Evolutionary conservation across 176 grass and related monocot species (phyloP).

Genomic region (Aegilops speltoides): DNA sequence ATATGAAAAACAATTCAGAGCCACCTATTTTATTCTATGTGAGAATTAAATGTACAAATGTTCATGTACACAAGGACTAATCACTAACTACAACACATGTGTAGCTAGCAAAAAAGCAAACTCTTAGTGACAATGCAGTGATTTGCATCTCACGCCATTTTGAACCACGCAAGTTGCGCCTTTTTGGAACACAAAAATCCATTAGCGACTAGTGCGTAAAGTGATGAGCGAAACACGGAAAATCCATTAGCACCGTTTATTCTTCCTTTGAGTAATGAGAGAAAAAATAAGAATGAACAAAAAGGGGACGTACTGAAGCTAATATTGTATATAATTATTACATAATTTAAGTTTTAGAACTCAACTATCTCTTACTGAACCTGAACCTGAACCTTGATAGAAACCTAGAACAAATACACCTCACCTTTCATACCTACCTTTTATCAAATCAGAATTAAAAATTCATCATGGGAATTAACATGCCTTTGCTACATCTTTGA

Average conservation of each 20-base stretch:
- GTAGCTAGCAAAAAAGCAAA: not conserved
- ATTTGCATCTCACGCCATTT: not conserved
- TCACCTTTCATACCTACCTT: not conserved
- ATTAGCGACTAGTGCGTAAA: not conserved
- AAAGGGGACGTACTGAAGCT: not conserved
- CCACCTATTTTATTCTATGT: too few relatives aligned
- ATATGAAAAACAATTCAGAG: too few relatives aligned
- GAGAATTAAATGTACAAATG: not conserved
- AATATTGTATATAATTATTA: not conserved
- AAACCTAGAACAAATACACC: not conserved
- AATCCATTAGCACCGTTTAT: not conserved
- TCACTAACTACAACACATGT: not conserved
- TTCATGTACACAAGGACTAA: not conserved
- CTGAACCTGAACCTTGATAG: not conserved
- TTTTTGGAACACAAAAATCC: not conserved
- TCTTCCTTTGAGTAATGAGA: not conserved
- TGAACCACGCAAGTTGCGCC: not conserved
- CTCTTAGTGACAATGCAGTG: not conserved
- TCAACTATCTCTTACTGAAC: not conserved
- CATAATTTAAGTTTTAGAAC: not conserved
- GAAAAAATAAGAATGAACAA: not conserved
- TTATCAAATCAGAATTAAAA: not conserved
- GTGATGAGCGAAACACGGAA: not conserved
- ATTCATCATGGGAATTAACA: not conserved
- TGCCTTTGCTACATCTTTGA: too few relatives aligned